phyloP scores from a whole-genome alignment of 2,329 filamentous ascomycete species.

The Aspergillus spinulosporus region DNA sequence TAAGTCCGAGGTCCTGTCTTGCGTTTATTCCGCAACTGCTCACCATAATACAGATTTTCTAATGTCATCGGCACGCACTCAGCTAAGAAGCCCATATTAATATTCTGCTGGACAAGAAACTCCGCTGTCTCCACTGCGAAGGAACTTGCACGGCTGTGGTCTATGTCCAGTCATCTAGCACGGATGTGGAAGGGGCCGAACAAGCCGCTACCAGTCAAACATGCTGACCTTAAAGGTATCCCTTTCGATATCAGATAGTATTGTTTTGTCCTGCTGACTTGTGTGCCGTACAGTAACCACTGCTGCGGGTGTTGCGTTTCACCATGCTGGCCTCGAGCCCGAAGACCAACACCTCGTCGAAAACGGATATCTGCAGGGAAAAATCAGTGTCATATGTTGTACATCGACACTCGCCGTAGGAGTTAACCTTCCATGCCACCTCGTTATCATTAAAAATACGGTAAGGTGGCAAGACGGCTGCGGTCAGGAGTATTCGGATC shows the following conservation, averaged over 20 bases:
- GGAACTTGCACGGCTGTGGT: slow-evolving; percentile 67
- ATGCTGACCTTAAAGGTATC: slow-evolving; percentile 61
- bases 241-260: background rate
- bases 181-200: slow-evolving; percentile 65
- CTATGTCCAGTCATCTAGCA: slow-evolving; percentile 49
- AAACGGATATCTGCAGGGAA: slow-evolving; percentile 65
- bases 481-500: slow-evolving; percentile 72
- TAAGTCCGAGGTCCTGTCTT: slow-evolving; percentile 30
- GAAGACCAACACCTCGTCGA: slow-evolving; percentile 68
- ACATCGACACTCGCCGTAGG: slow-evolving; percentile 83
- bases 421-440: slow-evolving; percentile 79
- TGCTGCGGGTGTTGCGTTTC: slow-evolving; percentile 69
- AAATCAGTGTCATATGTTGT: slow-evolving; percentile 80
- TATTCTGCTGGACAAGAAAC: slow-evolving; percentile 78
- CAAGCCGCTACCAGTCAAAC: slow-evolving; percentile 53
- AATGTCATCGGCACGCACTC: slow-evolving; percentile 67
- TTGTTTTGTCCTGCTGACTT: slow-evolving; percentile 12
- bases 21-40: background rate
- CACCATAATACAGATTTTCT: slow-evolving; percentile 54
- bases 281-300: slow-evolving; percentile 42
- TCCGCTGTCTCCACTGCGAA: slow-evolving; percentile 69
- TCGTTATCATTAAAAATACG: slow-evolving; percentile 81
- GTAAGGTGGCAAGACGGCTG: slow-evolving; percentile 62
- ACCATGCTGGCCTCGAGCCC: slow-evolving; percentile 72
- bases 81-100: slow-evolving; percentile 71